Percentiles rank a stretch among this genome's conserved stretches.
Evolutionary conservation across 1,284 basidiomycete species (phyloP).

Genomic region (Irpex lacteus): DNA sequence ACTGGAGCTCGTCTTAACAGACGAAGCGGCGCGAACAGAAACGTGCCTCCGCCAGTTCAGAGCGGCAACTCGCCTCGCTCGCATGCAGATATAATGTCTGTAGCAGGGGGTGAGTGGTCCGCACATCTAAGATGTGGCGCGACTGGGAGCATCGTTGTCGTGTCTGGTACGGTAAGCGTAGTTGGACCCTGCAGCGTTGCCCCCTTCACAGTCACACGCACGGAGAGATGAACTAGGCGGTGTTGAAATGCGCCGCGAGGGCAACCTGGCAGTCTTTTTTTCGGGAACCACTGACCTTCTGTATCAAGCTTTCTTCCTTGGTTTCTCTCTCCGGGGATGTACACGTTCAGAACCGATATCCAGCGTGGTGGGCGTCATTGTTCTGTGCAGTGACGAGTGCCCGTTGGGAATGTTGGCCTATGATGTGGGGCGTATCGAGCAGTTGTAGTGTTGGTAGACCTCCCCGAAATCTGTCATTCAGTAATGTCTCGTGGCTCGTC

Average conservation of each 20-base stretch:
- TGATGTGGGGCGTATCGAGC: background rate
- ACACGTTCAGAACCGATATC: background rate
- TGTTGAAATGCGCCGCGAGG: constrained; percentile 1
- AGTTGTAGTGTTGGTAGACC: background rate
- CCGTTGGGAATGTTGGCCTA: background rate
- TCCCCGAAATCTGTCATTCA: background rate
- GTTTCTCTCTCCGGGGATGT: background rate
- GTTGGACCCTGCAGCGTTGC: background rate
- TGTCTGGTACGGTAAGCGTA: background rate
- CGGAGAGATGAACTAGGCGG: background rate
- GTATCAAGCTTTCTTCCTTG: background rate
- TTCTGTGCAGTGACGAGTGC: background rate
- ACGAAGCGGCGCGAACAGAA: background rate
- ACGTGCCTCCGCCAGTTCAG: constrained; percentile 3
- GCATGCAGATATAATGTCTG: background rate
- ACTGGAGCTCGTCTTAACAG: constrained; percentile 11
- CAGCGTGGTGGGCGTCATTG: background rate
- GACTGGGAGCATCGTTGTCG: background rate
- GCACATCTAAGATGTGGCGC: constrained; percentile 8
- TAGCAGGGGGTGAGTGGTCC: background rate
- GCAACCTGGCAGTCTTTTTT: background rate
- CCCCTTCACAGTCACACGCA: background rate
- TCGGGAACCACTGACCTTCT: background rate
- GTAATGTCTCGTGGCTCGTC: background rate
- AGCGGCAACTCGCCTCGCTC: background rate